Conservation (phyloP, 176 grass and related monocot species). For the Phoenix roebelenii region DNA sequence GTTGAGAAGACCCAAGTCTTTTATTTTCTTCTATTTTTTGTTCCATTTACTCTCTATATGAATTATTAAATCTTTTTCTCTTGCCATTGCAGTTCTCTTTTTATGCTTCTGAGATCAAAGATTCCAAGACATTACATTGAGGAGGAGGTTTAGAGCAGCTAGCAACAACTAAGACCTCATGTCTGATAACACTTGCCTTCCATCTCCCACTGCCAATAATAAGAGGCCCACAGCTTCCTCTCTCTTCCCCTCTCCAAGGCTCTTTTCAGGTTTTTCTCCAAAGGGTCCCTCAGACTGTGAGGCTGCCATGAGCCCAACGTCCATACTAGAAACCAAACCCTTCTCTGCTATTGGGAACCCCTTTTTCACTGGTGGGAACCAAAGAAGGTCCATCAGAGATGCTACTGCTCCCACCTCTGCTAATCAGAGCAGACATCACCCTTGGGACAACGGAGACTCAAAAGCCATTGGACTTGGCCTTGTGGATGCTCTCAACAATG, state of each 20-base stretch:
- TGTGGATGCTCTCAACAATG: conserved; percentile 34
- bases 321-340: conserved; percentile 68
- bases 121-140: conserved; percentile 26
- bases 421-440: conserved; percentile 2
- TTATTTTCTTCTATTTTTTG: too few relatives aligned
- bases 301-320: conserved; percentile 74
- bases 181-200: conserved; percentile 24
- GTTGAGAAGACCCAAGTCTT: too few relatives aligned
- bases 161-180: conserved; percentile 41
- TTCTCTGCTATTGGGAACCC: conserved; percentile 41
- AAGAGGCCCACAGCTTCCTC: conserved; percentile 21
- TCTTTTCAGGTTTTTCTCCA: conserved; percentile 47
- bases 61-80: too few relatives aligned
- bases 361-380: conserved; percentile 37
- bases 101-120: too few relatives aligned
- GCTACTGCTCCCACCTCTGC: background rate
- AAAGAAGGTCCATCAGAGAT: conserved; percentile 13
- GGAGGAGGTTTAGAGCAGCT: conserved; percentile 51
- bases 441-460: conserved; percentile 17
- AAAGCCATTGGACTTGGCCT: conserved; percentile 43
- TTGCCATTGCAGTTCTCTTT: too few relatives aligned
- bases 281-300: conserved; percentile 37
- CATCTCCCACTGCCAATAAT: conserved; percentile 22
- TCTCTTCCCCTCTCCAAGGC: conserved; percentile 41
- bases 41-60: too few relatives aligned